phyloP scores from a whole-genome alignment of 768 basidiomycete species.

The Suillus discolor region DNA sequence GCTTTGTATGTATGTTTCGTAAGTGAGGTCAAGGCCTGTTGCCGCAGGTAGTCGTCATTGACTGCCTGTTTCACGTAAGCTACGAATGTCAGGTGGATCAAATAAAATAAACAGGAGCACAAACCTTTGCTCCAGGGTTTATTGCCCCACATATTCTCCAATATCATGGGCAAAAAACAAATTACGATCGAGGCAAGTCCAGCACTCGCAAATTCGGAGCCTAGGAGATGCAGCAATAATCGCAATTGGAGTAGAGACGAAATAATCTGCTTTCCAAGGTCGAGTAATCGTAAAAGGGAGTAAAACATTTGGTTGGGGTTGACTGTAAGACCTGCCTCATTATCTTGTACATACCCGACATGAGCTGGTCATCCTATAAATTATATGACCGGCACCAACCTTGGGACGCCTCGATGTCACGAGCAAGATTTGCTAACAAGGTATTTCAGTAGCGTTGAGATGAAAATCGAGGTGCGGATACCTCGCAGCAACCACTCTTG shows the following conservation, averaged over 20 bases:
- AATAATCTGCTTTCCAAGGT: constrained; percentile 12
- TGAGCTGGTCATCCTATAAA: not conserved
- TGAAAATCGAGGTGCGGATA: not conserved
- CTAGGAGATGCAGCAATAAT: constrained; percentile 21
- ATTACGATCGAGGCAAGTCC: constrained; percentile 24
- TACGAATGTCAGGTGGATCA: not conserved
- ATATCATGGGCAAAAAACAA: constrained; percentile 20
- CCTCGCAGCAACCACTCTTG: constrained; percentile 24
- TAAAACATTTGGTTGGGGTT: constrained; percentile 6
- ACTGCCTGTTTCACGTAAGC: constrained; percentile 21
- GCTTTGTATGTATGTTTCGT: constrained; percentile 13
- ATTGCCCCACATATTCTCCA: constrained; percentile 1
- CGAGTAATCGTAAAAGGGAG: constrained; percentile 17
- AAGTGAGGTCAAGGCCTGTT: constrained; percentile 20
- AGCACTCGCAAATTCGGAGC: constrained; percentile 17
- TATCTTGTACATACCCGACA: constrained; percentile 11
- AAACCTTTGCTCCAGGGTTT: constrained; percentile 26
- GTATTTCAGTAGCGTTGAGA: not conserved
- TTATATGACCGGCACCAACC: constrained; percentile 11
- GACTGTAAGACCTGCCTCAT: not conserved
- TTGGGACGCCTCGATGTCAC: constrained; percentile 26
- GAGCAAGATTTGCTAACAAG: constrained; percentile 18
- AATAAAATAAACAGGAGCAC: not conserved
- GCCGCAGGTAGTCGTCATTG: constrained; percentile 25
- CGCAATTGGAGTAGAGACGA: constrained; percentile 28